Evolutionary conservation across 495 filamentous ascomycete species (phyloP).

Genomic region (Neurospora hispaniola): DNA sequence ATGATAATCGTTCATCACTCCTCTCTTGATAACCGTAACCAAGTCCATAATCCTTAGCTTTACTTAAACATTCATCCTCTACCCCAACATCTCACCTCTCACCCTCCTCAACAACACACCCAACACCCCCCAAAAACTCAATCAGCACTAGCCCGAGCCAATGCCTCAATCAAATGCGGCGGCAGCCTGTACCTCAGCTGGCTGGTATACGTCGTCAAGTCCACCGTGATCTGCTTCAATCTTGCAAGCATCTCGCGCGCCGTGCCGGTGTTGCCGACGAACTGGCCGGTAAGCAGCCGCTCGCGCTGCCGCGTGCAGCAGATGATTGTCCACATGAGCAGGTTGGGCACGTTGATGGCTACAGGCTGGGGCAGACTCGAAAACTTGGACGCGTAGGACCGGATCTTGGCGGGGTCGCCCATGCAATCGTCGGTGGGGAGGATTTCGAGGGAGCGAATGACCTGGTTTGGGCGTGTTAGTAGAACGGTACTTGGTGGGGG

Average conservation of each 20-base stretch:
- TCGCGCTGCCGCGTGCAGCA: constrained; percentile 70
- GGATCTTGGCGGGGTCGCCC: constrained; percentile 63
- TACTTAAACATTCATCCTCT: not conserved
- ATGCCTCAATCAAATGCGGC: constrained; percentile 61
- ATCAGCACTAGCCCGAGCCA: constrained; percentile 68
- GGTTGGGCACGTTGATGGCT: constrained; percentile 73
- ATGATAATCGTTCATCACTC: not conserved
- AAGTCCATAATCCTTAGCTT: not conserved
- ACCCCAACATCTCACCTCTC: not conserved
- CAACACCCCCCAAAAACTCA: constrained; percentile 9
- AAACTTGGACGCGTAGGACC: constrained; percentile 65
- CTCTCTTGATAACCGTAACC: not conserved
- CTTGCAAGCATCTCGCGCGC: constrained; percentile 52
- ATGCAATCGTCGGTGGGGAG: constrained; percentile 58
- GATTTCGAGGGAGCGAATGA: constrained; percentile 60
- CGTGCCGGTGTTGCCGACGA: constrained; percentile 62
- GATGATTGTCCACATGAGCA: constrained; percentile 86
- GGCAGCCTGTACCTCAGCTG: constrained; percentile 82
- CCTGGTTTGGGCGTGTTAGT: constrained; percentile 36
- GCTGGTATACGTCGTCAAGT: constrained; percentile 89
- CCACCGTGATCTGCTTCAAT: constrained; percentile 66
- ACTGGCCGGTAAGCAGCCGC: constrained; percentile 50
- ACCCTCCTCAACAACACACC: not conserved
- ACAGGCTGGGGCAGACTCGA: constrained; percentile 62
- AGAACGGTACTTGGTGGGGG: too few species aligned